Evolutionary conservation across 306 rosid species (phyloP).

Genomic region (Sophora flavescens): DNA sequence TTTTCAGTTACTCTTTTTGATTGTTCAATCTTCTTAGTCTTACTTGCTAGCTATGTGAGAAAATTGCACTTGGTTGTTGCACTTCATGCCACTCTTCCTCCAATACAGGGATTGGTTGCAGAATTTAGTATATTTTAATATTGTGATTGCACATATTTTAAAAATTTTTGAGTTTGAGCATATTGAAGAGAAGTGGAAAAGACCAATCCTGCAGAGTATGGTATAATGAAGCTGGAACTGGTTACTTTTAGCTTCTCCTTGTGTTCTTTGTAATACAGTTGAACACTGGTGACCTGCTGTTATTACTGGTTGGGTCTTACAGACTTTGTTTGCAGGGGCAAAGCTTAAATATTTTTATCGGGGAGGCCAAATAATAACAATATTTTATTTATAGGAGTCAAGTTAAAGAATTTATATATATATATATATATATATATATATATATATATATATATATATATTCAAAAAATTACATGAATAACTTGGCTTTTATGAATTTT

Average conservation of each 20-base stretch:
- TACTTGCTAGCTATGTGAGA: neutral
- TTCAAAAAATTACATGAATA: too few relatives aligned
- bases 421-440: too few relatives aligned
- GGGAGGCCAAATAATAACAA: too few relatives aligned
- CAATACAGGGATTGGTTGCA: neutral
- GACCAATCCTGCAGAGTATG: neutral
- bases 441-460: too few relatives aligned
- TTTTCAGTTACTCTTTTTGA: neutral
- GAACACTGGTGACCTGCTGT: neutral
- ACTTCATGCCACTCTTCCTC: neutral
- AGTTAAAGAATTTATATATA: too few relatives aligned
- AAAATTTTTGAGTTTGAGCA: neutral
- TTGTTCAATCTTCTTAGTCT: neutral
- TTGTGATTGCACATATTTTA: neutral
- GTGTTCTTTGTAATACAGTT: conserved; percentile 18
- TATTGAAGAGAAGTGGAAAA: conserved; percentile 29
- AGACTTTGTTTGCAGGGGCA: neutral
- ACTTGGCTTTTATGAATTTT: too few relatives aligned
- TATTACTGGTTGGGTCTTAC: conserved; percentile 1
- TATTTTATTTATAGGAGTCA: too few relatives aligned
- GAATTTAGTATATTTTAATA: neutral
- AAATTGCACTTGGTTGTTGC: neutral
- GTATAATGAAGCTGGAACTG: conserved; percentile 17
- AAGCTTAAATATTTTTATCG: too few relatives aligned
- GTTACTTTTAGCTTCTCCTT: conserved; percentile 16